These are phyloP conservation scores for Magnusiomyces fungicola DNA, from an alignment of 1,139 yeast species.

Conservation along the genomic window DNA sequence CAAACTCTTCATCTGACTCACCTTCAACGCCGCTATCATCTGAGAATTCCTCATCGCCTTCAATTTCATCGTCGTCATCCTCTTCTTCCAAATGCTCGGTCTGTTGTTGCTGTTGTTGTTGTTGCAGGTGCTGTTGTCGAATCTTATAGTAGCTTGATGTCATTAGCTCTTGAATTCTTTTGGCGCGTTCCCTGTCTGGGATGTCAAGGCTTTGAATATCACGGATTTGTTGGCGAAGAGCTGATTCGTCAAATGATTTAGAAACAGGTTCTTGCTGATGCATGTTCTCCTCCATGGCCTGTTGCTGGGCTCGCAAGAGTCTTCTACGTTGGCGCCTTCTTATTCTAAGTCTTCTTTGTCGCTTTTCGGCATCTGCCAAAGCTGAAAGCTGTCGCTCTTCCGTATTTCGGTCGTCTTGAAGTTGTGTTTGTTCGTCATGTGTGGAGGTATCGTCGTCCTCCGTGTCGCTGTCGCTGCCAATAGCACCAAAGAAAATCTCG, in stretches of 20 bases:
- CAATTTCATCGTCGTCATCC: slow-evolving; percentile 34
- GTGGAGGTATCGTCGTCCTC: not conserved
- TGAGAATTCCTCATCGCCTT: slow-evolving; percentile 44
- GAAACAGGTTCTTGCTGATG: too few relatives aligned
- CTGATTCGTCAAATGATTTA: too few relatives aligned
- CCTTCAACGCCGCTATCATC: slow-evolving; percentile 38
- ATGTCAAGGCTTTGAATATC: slow-evolving; percentile 46
- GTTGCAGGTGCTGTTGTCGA: slow-evolving; percentile 30
- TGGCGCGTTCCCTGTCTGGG: slow-evolving; percentile 49
- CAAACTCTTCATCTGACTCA: slow-evolving; percentile 31
- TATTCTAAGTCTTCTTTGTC: too few relatives aligned
- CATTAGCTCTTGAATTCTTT: slow-evolving; percentile 66
- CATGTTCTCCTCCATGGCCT: too few relatives aligned
- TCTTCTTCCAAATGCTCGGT: slow-evolving; percentile 22
- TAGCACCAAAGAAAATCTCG: not conserved
- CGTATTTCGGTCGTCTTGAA: too few relatives aligned
- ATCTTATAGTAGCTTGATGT: slow-evolving; percentile 53
- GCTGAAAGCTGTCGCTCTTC: too few relatives aligned
- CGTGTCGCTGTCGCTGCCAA: not conserved
- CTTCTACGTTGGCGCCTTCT: not conserved
- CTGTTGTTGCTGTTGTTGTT: slow-evolving; percentile 12
- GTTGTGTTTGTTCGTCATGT: too few relatives aligned
- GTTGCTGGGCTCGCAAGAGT: not conserved
- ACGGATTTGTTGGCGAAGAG: slow-evolving; percentile 48
- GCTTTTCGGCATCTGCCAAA: too few relatives aligned